phyloP scores from a whole-genome alignment of 306 rosid genomes.

The Styphnolobium japonicum region DNA sequence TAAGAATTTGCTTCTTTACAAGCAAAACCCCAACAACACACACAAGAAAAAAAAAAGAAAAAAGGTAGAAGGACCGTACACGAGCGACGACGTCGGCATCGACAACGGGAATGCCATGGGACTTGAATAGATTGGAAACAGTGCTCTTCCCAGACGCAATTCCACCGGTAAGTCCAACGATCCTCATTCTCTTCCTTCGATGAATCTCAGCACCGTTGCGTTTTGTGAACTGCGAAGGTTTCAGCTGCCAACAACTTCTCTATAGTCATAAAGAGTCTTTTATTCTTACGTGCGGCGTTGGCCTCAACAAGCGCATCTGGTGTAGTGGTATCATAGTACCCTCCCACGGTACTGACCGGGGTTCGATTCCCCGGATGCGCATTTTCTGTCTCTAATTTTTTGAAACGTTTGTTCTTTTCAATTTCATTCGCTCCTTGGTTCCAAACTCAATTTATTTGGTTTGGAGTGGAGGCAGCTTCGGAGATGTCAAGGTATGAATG shows the following conservation, averaged over 20 bases:
- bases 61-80: conserved; percentile 32
- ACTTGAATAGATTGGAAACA: conserved; percentile 73
- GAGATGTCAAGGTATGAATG: too few relatives aligned
- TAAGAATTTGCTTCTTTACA: neutral
- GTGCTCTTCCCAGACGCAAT: conserved; percentile 87
- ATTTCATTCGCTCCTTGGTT: too few relatives aligned
- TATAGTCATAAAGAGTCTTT: too few relatives aligned
- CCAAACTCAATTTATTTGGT: too few relatives aligned
- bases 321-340: conserved; percentile 99
- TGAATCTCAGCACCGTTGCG: too few relatives aligned
- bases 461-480: too few relatives aligned
- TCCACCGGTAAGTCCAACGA: conserved; percentile 81
- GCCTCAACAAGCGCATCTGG: conserved; percentile 76
- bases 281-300: too few relatives aligned
- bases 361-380: conserved; percentile 99
- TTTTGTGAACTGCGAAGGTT: neutral
- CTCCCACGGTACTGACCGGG: conserved; percentile 99
- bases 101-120: conserved; percentile 60
- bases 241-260: too few relatives aligned
- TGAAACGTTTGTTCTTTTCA: too few relatives aligned
- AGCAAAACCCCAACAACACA: neutral
- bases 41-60: neutral
- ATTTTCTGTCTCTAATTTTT: too few relatives aligned
- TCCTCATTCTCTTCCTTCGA: conserved; percentile 48
- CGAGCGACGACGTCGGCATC: conserved; percentile 84